phyloP scores from a whole-genome alignment of 805 yeast genomes.

The Metschnikowia baotianmanensis region DNA sequence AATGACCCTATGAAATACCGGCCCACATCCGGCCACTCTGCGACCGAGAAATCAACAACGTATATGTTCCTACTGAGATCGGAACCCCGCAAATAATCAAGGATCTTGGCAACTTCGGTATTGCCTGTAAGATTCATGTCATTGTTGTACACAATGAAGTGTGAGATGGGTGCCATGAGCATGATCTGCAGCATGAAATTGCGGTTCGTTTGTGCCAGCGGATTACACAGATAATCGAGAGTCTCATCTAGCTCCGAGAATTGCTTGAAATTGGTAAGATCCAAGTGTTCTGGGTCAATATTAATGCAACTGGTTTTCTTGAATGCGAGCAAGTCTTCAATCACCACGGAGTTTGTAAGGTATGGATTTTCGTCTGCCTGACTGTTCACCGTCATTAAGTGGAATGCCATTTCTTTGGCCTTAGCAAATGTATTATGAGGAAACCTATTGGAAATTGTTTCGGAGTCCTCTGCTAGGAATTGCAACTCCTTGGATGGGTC shows the following conservation, averaged over 20 bases:
- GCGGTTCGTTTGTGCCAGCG: slow-evolving; percentile 27
- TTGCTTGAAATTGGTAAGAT: slow-evolving; percentile 6
- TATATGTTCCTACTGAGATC: slow-evolving; percentile 6
- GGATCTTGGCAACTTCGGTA: slow-evolving; percentile 21
- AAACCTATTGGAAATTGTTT: slow-evolving; percentile 2
- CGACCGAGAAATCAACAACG: slow-evolving; percentile 10
- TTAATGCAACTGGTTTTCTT: not conserved
- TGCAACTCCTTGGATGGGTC: slow-evolving; percentile 12
- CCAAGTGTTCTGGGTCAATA: slow-evolving; percentile 6
- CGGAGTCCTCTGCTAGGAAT: slow-evolving; percentile 6
- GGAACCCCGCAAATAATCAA: slow-evolving; percentile 8
- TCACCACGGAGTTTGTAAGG: slow-evolving; percentile 19
- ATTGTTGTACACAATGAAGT: slow-evolving; percentile 33
- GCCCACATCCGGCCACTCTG: slow-evolving; percentile 6
- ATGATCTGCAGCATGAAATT: slow-evolving; percentile 30
- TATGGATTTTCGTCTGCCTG: slow-evolving; percentile 11
- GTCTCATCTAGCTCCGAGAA: slow-evolving; percentile 5
- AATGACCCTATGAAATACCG: slow-evolving; percentile 1
- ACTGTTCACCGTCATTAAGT: slow-evolving; percentile 18
- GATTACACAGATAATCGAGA: not conserved
- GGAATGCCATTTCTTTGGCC: slow-evolving; percentile 11
- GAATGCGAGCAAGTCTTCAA: slow-evolving; percentile 19
- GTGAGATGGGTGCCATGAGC: slow-evolving; percentile 32
- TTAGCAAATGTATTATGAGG: slow-evolving; percentile 9
- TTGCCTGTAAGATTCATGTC: slow-evolving; percentile 15